Evolutionary conservation across 2,329 filamentous ascomycete genomes (phyloP), one percentile per base, ranked within the genome.

Genomic region (Pleomassaria siparia): DNA sequence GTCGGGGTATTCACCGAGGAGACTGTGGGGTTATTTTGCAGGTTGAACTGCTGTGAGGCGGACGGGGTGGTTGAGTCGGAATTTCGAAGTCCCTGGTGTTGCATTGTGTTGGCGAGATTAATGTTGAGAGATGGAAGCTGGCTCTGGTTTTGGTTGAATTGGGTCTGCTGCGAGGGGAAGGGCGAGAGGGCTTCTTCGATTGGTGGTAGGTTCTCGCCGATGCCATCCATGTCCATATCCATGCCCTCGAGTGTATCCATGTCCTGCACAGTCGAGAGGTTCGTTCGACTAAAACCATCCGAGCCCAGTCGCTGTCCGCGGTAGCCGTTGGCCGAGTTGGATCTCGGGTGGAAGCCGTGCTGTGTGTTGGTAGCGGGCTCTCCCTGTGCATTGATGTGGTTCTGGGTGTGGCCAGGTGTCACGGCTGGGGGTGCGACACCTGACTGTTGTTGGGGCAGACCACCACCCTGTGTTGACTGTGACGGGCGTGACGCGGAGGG

Each of bases 211-310:
- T 12, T 58, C 64, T 58, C 76, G 40, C 88, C 78, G 7, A 85
- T 81, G 60, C 96, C 91, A 64, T 97, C 92, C 86, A 97, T 88
- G 64, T 97, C 92, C 92, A 97, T 88, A 64, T 97, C 92, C 92
- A 97, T 96, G 64, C 95, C 90, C 43, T 90, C 91, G 24, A 95
- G 83, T 15, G 89, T 84, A 63, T 95, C 91, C 77, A 95, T 84
- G 51, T 95, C 76, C 50, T 78, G 70, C 6, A 72, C 70, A 5
- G 71, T 71, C 5, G 71, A 71, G 39, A 73, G 54, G 44, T 72
- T 70, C 29, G 69, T 72, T 29, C 70, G 66, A 55, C 56, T 72
- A 60, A 71, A 64, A 40, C 59, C 60, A 46, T 62, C 55, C 15
- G 69, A 71, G 49, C 58, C 74, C 53, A 63, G 65, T 60, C 64